A percentile compares a stretch with the other conserved stretches of the same genome.
phyloP scores from a whole-genome alignment of 768 basidiomycete genomes.

The Termitomyces sp. region DNA sequence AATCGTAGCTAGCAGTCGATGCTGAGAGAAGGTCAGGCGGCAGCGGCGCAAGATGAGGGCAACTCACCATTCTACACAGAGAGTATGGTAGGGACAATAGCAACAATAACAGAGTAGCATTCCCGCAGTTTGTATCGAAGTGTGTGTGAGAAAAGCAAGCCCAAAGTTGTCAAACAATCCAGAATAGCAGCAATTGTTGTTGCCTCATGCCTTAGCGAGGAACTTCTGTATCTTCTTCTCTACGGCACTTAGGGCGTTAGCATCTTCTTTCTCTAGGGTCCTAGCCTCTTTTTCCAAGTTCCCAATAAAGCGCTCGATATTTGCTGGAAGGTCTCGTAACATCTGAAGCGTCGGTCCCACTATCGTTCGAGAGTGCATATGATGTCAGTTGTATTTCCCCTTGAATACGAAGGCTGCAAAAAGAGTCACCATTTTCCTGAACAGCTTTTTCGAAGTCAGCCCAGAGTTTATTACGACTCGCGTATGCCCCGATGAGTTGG shows the following conservation, averaged over 20 bases:
- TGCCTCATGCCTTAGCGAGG: slow-evolving; percentile 18
- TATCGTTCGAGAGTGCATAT: slow-evolving; percentile 17
- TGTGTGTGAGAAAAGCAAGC: background rate
- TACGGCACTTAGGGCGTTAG: slow-evolving; percentile 13
- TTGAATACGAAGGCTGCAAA: background rate
- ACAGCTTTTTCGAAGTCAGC: slow-evolving; percentile 36
- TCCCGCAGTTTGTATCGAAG: background rate
- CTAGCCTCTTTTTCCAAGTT: slow-evolving; percentile 51
- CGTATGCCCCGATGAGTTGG: slow-evolving; percentile 44
- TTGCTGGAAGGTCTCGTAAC: slow-evolving; percentile 40
- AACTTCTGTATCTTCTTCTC: slow-evolving; percentile 26
- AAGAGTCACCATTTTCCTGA: slow-evolving; percentile 39
- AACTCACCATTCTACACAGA: background rate
- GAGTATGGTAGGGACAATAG: background rate
- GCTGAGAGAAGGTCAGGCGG: background rate
- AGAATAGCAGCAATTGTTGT: background rate
- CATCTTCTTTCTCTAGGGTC: slow-evolving; percentile 29
- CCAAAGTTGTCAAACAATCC: background rate
- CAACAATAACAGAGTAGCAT: background rate
- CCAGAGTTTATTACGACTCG: slow-evolving; percentile 46
- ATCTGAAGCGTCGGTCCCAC: slow-evolving; percentile 37
- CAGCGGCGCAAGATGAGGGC: background rate
- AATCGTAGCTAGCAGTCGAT: background rate
- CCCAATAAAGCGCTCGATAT: slow-evolving; percentile 46
- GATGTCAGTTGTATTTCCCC: slow-evolving; percentile 1